Conservation (phyloP, 768 basidiomycete genomes). For the Nidula microcarpa region DNA sequence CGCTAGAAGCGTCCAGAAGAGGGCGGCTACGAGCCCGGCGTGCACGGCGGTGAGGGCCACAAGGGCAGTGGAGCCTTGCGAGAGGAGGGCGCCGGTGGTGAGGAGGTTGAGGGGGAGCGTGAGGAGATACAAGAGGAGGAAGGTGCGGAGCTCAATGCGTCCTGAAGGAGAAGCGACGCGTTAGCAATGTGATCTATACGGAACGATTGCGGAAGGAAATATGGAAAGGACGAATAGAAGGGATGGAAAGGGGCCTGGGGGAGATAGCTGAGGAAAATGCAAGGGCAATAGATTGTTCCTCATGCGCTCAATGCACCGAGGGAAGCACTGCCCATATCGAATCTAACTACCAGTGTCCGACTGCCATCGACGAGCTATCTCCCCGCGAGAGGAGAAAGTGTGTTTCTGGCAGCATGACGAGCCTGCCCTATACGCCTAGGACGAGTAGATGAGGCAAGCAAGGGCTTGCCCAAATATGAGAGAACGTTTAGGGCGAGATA, state of each 20-base stretch:
- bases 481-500: too few species aligned
- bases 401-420: too few species aligned
- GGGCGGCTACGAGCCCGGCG: constrained; percentile 66
- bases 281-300: too few species aligned
- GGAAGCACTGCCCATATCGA: too few species aligned
- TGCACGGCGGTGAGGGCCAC: constrained; percentile 76
- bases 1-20: constrained; percentile 78
- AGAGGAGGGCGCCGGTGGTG: constrained; percentile 73
- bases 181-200: constrained; percentile 52
- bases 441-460: too few species aligned
- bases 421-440: too few species aligned
- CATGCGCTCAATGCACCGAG: too few species aligned
- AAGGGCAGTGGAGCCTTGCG: constrained; percentile 72
- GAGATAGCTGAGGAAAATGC: constrained; percentile 32
- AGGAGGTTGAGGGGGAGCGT: constrained; percentile 79
- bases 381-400: too few species aligned
- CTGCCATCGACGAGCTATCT: too few species aligned
- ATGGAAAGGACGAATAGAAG: constrained; percentile 49
- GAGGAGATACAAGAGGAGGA: constrained; percentile 64
- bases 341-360: too few species aligned
- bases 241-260: constrained; percentile 52
- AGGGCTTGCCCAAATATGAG: too few species aligned
- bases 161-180: constrained; percentile 22
- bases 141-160: constrained; percentile 68
- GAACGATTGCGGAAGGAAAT: constrained; percentile 51